Conservation (phyloP, 2,329 filamentous ascomycete genomes). For the Emericellopsis cladophorae region DNA sequence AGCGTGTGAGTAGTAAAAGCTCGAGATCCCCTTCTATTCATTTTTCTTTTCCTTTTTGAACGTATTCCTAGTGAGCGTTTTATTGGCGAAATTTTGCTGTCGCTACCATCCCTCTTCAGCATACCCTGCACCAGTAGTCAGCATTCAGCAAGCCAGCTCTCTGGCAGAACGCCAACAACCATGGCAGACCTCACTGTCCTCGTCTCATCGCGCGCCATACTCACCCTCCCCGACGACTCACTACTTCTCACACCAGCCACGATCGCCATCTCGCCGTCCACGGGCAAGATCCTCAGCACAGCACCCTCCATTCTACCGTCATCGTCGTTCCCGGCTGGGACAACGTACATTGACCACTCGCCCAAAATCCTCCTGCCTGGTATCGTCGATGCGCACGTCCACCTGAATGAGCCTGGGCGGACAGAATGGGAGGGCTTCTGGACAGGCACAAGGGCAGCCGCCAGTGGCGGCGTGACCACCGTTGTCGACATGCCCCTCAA, state of each 20-base stretch:
- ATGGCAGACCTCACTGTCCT: slow-evolving; percentile 37
- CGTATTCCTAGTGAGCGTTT: too few relatives aligned
- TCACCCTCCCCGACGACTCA: slow-evolving; percentile 54
- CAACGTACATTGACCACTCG: slow-evolving; percentile 71
- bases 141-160: too few relatives aligned
- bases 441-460: slow-evolving; percentile 86
- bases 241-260: slow-evolving; percentile 67
- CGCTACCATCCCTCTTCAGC: too few relatives aligned
- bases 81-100: too few relatives aligned
- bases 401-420: slow-evolving; percentile 90
- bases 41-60: too few relatives aligned
- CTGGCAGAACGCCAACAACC: too few relatives aligned
- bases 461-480: slow-evolving; percentile 91
- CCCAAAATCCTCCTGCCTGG: slow-evolving; percentile 79
- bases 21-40: too few relatives aligned
- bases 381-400: slow-evolving; percentile 91
- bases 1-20: too few relatives aligned
- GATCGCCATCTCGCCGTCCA: slow-evolving; percentile 61
- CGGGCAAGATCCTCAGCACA: slow-evolving; percentile 76
- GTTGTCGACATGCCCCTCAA: slow-evolving; percentile 97
- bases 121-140: too few relatives aligned
- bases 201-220: slow-evolving; percentile 70
- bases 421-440: slow-evolving; percentile 99
- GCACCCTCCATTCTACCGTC: slow-evolving; percentile 60
- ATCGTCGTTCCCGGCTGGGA: slow-evolving; percentile 60